Percentiles rank a stretch among this genome's conserved stretches.
Conservation (phyloP, 1,284 basidiomycete genomes). For the Hemileia vastatrix region DNA sequence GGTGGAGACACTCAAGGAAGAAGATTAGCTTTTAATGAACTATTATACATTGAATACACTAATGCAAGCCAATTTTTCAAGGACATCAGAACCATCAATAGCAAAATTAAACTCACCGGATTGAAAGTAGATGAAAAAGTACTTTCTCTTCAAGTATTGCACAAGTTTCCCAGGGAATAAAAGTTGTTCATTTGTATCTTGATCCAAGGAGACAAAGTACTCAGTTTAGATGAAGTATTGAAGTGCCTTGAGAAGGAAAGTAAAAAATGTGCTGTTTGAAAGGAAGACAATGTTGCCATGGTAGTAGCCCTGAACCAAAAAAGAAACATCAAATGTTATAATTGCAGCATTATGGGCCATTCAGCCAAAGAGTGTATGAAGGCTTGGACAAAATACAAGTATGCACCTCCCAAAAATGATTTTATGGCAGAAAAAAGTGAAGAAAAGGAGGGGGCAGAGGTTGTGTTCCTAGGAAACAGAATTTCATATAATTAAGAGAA, state of each 20-base stretch:
- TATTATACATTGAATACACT: not conserved
- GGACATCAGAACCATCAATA: not conserved
- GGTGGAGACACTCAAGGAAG: not conserved
- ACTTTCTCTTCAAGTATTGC: not conserved
- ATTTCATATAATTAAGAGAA: too few relatives aligned
- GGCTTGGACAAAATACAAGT: not conserved
- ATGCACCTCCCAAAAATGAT: not conserved
- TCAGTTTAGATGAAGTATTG: not conserved
- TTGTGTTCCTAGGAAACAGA: too few relatives aligned
- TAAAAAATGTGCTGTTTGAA: not conserved
- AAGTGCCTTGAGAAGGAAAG: not conserved
- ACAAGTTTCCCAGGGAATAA: not conserved
- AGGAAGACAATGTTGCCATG: not conserved
- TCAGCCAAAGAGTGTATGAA: not conserved
- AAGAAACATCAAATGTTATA: not conserved
- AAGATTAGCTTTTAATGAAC: not conserved
- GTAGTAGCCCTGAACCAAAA: not conserved
- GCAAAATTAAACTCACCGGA: not conserved
- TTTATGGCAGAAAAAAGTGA: too few relatives aligned
- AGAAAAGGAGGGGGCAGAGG: too few relatives aligned
- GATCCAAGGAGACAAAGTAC: not conserved
- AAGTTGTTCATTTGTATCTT: not conserved
- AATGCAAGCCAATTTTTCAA: not conserved
- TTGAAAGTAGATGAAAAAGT: constrained; percentile 1
- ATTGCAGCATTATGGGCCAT: not conserved